A percentile compares a stretch with the other conserved stretches of the same genome.
These are phyloP conservation scores for Aspergillus panamensis DNA, from an alignment of 495 filamentous ascomycete species.

Conservation along the genomic window DNA sequence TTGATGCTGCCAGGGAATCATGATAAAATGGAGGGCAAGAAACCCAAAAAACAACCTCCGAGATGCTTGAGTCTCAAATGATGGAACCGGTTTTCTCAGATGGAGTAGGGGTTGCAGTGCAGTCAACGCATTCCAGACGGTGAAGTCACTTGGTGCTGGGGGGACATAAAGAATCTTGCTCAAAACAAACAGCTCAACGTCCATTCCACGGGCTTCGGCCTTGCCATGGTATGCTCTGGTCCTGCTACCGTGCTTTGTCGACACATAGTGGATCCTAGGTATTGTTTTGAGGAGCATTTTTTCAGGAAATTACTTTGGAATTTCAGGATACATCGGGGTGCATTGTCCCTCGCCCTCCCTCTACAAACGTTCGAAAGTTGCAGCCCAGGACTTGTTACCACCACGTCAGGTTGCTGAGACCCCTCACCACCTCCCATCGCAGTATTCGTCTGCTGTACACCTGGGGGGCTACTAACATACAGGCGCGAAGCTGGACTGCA, in stretches of 20 bases:
- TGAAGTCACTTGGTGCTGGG: constrained; percentile 13
- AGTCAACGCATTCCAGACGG: constrained; percentile 13
- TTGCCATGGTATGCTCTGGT: constrained; percentile 15
- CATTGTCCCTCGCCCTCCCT: neutral
- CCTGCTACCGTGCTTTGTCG: neutral
- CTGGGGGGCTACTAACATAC: constrained; percentile 7
- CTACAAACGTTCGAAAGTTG: neutral
- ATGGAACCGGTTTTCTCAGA: neutral
- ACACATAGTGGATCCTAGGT: constrained; percentile 2
- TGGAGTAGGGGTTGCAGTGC: neutral
- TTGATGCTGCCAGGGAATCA: no score
- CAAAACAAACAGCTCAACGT: constrained; percentile 22
- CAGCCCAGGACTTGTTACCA: neutral
- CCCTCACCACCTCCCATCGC: neutral
- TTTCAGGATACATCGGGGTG: neutral
- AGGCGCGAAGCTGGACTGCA: neutral
- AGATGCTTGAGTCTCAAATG: no score
- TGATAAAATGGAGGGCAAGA: no score
- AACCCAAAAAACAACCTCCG: no score
- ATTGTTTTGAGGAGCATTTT: constrained; percentile 16
- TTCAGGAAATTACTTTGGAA: constrained; percentile 11
- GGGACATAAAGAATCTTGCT: constrained; percentile 19
- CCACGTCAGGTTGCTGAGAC: neutral
- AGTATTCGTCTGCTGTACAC: neutral
- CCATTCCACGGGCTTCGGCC: constrained; percentile 20